Evolutionary conservation across 2,329 filamentous ascomycete genomes (phyloP).

Genomic region (Cytospora paraplurivora): DNA sequence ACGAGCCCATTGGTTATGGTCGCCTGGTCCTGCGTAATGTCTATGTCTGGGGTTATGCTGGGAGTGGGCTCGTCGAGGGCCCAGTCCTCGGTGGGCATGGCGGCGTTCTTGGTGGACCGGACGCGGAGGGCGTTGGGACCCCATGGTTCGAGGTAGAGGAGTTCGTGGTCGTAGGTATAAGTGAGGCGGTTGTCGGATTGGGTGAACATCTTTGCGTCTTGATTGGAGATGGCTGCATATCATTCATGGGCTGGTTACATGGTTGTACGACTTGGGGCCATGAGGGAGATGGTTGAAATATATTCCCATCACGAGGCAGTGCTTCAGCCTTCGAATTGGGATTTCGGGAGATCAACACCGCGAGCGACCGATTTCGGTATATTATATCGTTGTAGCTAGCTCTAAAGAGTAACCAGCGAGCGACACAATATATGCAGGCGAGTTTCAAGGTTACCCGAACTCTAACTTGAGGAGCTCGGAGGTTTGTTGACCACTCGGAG

Average conservation of each 20-base stretch:
- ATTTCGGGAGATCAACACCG: conserved; percentile 25
- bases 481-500: background rate
- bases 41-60: conserved; percentile 23
- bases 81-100: conserved; percentile 44
- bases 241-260: background rate
- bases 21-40: conserved; percentile 37
- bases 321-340: background rate
- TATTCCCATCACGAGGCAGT: background rate
- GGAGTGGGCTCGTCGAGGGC: conserved; percentile 40
- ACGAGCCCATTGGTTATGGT: conserved; percentile 52
- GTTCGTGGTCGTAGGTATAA: conserved; percentile 46
- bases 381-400: background rate
- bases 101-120: conserved; percentile 45
- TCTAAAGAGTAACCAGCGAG: background rate
- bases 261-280: too few species aligned
- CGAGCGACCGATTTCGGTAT: conserved; percentile 12
- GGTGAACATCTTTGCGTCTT: conserved; percentile 24
- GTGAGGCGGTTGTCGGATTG: conserved; percentile 28
- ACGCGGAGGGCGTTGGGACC: conserved; percentile 50
- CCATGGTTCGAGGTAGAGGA: conserved; percentile 52
- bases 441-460: background rate
- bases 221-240: background rate
- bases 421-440: conserved; percentile 3
- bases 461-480: background rate
- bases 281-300: background rate